A percentile compares a stretch with the other conserved stretches of the same genome.
These are phyloP conservation scores for Fusarium dimerum DNA, from an alignment of 2,329 filamentous ascomycete genomes.

Conservation along the genomic window DNA sequence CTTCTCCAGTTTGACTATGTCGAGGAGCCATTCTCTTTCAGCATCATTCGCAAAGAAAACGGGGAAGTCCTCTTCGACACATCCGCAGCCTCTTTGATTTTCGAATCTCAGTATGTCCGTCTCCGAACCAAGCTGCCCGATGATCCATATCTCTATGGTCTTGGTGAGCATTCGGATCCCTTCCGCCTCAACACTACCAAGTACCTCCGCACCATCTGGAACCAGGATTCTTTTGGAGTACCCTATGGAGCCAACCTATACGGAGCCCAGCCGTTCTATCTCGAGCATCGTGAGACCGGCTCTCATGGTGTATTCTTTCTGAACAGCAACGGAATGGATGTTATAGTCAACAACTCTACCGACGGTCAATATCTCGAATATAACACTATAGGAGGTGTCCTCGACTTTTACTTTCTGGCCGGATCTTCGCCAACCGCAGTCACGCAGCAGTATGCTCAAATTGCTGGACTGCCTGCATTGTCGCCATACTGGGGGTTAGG, in stretches of 20 bases:
- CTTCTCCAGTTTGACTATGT: background rate
- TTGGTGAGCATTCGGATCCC: slow-evolving; percentile 2
- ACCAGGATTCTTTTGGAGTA: slow-evolving; percentile 65
- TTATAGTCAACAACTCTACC: slow-evolving; percentile 64
- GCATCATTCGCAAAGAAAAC: background rate
- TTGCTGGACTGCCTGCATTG: slow-evolving; percentile 72
- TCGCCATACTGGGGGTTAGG: slow-evolving; percentile 82
- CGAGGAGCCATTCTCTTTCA: slow-evolving; percentile 1
- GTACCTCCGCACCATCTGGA: slow-evolving; percentile 63
- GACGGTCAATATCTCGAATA: slow-evolving; percentile 74
- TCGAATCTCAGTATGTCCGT: slow-evolving; percentile 1
- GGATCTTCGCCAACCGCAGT: slow-evolving; percentile 70
- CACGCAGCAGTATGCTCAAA: slow-evolving; percentile 68
- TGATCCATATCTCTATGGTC: slow-evolving; percentile 1
- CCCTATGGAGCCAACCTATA: slow-evolving; percentile 70
- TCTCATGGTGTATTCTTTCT: slow-evolving; percentile 76
- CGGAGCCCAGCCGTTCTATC: slow-evolving; percentile 75
- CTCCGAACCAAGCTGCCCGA: background rate
- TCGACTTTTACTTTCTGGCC: slow-evolving; percentile 79
- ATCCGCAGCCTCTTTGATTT: background rate
- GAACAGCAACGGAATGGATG: slow-evolving; percentile 75
- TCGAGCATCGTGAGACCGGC: slow-evolving; percentile 54
- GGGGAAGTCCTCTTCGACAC: slow-evolving; percentile 2
- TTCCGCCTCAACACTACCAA: background rate
- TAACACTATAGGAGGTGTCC: slow-evolving; percentile 74